Percentiles rank a stretch among this genome's conserved stretches.
Conservation (phyloP, 495 filamentous ascomycete genomes). For the Cercophora samala region DNA sequence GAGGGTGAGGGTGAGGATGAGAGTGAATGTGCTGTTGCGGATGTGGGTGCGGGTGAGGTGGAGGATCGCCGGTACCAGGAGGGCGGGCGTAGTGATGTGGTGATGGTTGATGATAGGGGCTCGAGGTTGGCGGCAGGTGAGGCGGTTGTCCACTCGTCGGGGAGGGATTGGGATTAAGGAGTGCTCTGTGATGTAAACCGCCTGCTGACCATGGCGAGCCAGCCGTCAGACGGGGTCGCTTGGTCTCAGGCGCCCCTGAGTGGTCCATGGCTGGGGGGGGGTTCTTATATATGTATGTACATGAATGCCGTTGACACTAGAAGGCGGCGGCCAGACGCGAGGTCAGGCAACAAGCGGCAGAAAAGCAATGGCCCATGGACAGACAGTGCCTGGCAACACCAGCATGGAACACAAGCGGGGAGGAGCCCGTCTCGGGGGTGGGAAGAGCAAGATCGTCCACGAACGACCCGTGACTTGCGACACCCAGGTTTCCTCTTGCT, state of each 20-base stretch:
- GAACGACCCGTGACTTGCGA: conserved; percentile 21
- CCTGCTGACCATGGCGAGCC: conserved; percentile 44
- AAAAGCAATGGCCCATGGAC: conserved; percentile 20
- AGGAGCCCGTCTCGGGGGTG: conserved; percentile 12
- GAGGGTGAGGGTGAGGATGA: conserved; percentile 12
- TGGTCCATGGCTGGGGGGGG: conserved; percentile 43
- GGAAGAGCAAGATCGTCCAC: conserved; percentile 9
- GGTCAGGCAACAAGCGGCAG: conserved; percentile 28
- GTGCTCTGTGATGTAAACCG: conserved; percentile 42
- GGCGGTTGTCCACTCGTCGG: conserved; percentile 37
- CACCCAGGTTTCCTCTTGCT: conserved; percentile 6
- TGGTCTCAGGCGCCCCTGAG: conserved; percentile 45
- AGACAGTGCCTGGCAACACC: conserved; percentile 24
- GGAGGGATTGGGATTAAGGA: conserved; percentile 45
- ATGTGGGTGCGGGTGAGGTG: neutral
- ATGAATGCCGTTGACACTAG: conserved; percentile 40
- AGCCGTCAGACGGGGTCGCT: conserved; percentile 47
- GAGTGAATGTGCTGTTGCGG: neutral
- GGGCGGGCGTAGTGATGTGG: conserved; percentile 41
- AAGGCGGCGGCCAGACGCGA: conserved; percentile 32
- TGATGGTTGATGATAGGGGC: conserved; percentile 40
- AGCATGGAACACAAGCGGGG: conserved; percentile 30
- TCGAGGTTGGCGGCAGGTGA: conserved; percentile 42
- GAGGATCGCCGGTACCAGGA: conserved; percentile 31
- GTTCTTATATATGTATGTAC: conserved; percentile 42